Evolutionary conservation across 2,329 filamentous ascomycete genomes (phyloP).

Genomic region (Tolypocladium pustulatum): DNA sequence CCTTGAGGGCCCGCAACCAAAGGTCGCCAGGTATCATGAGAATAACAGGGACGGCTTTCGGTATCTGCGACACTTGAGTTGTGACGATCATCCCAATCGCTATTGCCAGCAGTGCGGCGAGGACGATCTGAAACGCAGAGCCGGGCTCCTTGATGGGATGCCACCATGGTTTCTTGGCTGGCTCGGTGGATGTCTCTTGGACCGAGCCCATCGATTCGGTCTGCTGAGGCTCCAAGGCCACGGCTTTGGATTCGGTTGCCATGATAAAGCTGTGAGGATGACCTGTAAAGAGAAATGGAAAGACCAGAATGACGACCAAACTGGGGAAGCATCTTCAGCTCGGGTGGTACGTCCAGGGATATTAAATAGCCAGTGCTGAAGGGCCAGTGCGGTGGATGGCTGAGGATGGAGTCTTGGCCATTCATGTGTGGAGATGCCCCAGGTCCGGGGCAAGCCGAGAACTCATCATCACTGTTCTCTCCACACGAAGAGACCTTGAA

Average conservation of each 20-base stretch:
- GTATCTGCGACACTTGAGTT: background rate
- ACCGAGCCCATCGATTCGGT: background rate
- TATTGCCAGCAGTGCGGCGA: background rate
- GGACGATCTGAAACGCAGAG: background rate
- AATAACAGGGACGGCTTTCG: background rate
- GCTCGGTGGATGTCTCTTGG: background rate
- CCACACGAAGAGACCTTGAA: background rate
- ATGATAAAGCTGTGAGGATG: background rate
- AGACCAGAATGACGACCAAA: background rate
- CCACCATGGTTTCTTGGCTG: background rate
- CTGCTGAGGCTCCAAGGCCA: background rate
- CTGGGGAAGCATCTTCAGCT: background rate
- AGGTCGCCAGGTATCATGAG: background rate
- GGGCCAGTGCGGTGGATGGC: too few relatives aligned
- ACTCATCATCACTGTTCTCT: background rate
- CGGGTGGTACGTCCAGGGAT: background rate
- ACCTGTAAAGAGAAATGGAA: too few relatives aligned
- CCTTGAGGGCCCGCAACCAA: background rate
- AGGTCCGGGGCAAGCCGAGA: background rate
- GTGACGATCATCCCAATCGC: background rate
- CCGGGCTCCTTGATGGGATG: constrained; percentile 7
- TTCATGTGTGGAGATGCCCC: background rate
- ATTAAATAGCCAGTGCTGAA: background rate
- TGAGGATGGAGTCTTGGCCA: background rate
- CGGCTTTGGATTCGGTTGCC: background rate